Evolutionary conservation across 176 grass and related monocot genomes (phyloP), one percentile per base, ranked within the genome.

Genomic region (Oryza officinalis): DNA sequence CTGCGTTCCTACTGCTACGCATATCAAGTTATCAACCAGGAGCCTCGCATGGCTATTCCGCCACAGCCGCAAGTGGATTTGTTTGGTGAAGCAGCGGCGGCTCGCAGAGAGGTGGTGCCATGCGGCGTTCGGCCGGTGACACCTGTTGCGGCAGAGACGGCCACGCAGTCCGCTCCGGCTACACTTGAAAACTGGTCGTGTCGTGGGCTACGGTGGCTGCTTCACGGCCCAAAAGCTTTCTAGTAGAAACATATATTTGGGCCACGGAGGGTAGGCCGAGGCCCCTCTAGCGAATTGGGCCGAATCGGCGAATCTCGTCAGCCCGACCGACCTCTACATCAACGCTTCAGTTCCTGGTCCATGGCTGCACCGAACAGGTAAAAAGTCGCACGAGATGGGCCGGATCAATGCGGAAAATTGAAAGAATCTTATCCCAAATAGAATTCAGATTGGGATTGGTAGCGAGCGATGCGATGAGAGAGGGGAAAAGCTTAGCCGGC

Each of bases 121-220:
- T 28, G 67, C 69, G 26, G 54, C 41, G 22, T 63, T 69, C 63
- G 28, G 15, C 38, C 28, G 27, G 69, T 2, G 77, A 79, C 69
- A 89, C 47, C 32, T 75, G 86, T 69, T 45, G 70, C 87, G 1
- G 27, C 23, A 3, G 63, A 18, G 47, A 76, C 28, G 14, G 15
- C 35, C 75, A 80, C 61, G 87, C 61, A 27, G 47, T 63, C 23
- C 37, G 45, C 27, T 12, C n/a, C 15, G 47, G 28, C 27, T 49
- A 61, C 75, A 46, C 81, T 20, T 84, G 76, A 65, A 50, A 30
- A 11, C 4, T 31, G 41, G 1, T 32, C 3, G 11, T 5, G 12
- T 14, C 13, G 12, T 47, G 45, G 45, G 47, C 47, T 50, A 50
- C 13, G 47, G 14, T 10, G 47, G 2, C 47, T 50, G 47, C 4